Percentiles rank a stretch among this genome's conserved stretches.
These are phyloP conservation scores for Eucalyptus decipiens DNA, from an alignment of 345 rosid genomes.

Conservation along the genomic window DNA sequence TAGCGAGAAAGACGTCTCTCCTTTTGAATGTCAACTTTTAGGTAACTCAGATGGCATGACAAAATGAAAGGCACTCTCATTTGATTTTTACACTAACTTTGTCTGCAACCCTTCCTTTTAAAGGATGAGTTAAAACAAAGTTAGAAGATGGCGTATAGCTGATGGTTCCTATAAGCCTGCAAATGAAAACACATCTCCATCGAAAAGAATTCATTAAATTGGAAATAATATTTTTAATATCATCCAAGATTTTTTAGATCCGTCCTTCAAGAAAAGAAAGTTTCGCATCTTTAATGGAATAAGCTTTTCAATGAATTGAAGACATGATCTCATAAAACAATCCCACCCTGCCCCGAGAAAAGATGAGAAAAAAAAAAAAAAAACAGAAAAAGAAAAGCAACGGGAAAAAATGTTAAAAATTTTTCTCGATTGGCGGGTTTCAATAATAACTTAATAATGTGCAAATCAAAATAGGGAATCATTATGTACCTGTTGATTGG, in stretches of 20 bases:
- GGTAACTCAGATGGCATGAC: neutral
- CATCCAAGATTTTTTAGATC: neutral
- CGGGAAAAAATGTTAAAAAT: neutral
- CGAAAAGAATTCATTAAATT: neutral
- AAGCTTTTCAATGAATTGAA: neutral
- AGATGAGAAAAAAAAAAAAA: neutral
- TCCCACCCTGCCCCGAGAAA: neutral
- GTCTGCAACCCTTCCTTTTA: neutral
- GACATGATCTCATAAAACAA: neutral
- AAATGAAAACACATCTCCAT: neutral
- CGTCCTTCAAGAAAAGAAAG: neutral
- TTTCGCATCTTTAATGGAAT: neutral
- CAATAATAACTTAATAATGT: neutral
- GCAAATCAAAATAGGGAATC: neutral
- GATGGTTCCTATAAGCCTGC: constrained; percentile 82
- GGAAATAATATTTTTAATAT: neutral
- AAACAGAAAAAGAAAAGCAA: neutral
- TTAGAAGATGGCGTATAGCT: constrained; percentile 41
- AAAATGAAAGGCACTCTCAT: neutral
- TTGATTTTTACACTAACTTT: neutral
- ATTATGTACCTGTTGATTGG: constrained; percentile 75
- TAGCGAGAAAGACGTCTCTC: neutral
- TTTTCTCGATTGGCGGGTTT: neutral
- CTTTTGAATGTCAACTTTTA: neutral
- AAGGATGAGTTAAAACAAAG: neutral